phyloP scores from a whole-genome alignment of 768 basidiomycete species.

The Tylopilus felleus region DNA sequence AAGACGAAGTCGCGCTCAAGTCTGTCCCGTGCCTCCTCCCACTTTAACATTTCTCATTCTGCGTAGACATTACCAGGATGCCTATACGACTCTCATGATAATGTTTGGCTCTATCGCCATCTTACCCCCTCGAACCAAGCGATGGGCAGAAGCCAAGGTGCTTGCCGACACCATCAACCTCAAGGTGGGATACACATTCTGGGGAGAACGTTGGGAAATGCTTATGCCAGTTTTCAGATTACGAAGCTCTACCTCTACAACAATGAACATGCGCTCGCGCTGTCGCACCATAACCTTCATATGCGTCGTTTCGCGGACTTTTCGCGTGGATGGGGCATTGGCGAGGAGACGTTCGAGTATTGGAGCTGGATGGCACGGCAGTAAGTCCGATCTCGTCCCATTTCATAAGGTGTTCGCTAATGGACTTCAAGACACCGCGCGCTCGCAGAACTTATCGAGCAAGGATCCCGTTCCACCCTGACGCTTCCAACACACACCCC shows the following conservation, averaged over 20 bases:
- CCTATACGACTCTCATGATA: conserved; percentile 74
- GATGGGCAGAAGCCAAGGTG: conserved; percentile 98
- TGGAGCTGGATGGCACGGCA: conserved; percentile 94
- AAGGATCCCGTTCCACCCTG: conserved; percentile 64
- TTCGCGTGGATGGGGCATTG: conserved; percentile 90
- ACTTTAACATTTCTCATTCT: conserved; percentile 3
- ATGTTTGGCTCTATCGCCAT: conserved; percentile 90
- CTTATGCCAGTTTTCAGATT: conserved; percentile 49
- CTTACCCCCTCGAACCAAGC: conserved; percentile 87
- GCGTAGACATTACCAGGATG: conserved; percentile 91
- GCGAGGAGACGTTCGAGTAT: conserved; percentile 94
- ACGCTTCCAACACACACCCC: conserved; percentile 60
- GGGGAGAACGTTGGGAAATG: neutral
- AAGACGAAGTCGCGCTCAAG: conserved; percentile 92
- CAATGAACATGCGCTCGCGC: conserved; percentile 74
- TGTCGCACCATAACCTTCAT: conserved; percentile 83
- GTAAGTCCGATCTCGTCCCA: conserved; percentile 42
- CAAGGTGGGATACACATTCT: conserved; percentile 52
- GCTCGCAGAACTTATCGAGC: conserved; percentile 86
- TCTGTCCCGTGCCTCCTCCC: conserved; percentile 36
- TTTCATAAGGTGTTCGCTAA: neutral
- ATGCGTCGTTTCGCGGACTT: conserved; percentile 83
- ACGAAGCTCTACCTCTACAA: conserved; percentile 90
- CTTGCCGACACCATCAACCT: conserved; percentile 90
- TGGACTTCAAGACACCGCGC: conserved; percentile 65